Evolutionary conservation across 1,284 basidiomycete genomes (phyloP).

Genomic region (Irpex lacteus): DNA sequence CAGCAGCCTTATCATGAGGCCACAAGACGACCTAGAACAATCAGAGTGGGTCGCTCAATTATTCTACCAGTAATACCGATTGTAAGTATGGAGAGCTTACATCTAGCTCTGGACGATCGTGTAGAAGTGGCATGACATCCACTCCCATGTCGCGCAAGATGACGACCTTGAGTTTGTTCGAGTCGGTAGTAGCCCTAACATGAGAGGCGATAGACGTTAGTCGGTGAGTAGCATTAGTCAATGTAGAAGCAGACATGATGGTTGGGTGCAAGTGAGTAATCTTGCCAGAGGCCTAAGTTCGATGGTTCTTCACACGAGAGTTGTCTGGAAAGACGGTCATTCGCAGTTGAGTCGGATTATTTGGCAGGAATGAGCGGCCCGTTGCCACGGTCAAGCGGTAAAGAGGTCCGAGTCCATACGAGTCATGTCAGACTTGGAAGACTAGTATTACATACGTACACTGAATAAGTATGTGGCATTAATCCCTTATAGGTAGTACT

Average conservation of each 20-base stretch:
- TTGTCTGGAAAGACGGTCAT: neutral
- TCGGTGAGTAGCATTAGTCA: conserved; percentile 1
- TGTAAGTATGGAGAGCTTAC: conserved; percentile 31
- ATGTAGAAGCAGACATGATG: neutral
- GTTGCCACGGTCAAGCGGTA: no score
- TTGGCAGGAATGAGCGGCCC: no score
- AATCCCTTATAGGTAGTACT: no score
- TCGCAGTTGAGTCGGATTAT: no score
- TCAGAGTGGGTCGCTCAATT: neutral
- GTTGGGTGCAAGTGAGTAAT: neutral
- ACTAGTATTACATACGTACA: no score
- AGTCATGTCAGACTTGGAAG: no score
- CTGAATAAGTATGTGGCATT: no score
- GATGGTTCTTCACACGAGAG: neutral
- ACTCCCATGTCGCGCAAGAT: conserved; percentile 68
- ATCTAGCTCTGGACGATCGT: conserved; percentile 50
- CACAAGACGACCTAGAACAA: conserved; percentile 60
- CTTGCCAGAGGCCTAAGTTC: neutral
- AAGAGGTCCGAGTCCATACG: no score
- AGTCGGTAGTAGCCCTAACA: conserved; percentile 5
- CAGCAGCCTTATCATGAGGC: conserved; percentile 63
- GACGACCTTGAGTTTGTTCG: conserved; percentile 49
- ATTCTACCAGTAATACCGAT: neutral
- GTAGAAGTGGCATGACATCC: conserved; percentile 66
- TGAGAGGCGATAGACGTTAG: conserved; percentile 12